phyloP scores from a whole-genome alignment of 352 stramenopile genomes.

The Phytophthora nicotianae region DNA sequence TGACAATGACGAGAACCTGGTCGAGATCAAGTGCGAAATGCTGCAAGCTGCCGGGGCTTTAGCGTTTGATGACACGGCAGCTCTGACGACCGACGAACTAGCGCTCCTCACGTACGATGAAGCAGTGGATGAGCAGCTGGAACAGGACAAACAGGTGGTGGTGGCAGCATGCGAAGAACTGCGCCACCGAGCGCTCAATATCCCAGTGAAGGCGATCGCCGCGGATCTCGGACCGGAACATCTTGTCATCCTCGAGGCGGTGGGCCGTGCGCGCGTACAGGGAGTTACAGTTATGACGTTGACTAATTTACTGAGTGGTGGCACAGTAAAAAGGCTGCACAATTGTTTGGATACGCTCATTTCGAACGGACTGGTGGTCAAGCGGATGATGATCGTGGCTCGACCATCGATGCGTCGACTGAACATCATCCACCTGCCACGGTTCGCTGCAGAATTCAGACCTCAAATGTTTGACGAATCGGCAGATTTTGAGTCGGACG shows the following conservation, averaged over 20 bases:
- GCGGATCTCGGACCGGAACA: constrained; percentile 70
- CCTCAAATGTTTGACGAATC: constrained; percentile 73
- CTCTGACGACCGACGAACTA: constrained; percentile 21
- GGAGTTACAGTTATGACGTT: constrained; percentile 67
- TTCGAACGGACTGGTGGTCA: constrained; percentile 79
- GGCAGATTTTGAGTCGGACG: constrained; percentile 83
- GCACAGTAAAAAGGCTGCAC: constrained; percentile 76
- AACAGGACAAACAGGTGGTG: constrained; percentile 29
- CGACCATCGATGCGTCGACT: constrained; percentile 62
- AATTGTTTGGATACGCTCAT: constrained; percentile 80
- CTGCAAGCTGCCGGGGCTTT: constrained; percentile 2
- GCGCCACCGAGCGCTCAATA: constrained; percentile 72
- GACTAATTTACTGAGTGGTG: constrained; percentile 32
- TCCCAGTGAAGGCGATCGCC: constrained; percentile 62
- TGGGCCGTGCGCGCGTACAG: constrained; percentile 51
- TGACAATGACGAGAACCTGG: constrained; percentile 3
- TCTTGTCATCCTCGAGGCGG: constrained; percentile 65
- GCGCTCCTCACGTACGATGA: constrained; percentile 30
- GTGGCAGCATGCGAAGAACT: constrained; percentile 71
- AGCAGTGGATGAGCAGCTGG: constrained; percentile 5
- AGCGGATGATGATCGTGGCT: constrained; percentile 82
- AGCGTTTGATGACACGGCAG: neutral
- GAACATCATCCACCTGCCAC: constrained; percentile 82
- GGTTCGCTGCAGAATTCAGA: constrained; percentile 63
- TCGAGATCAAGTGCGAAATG: constrained; percentile 31